Conservation (phyloP, 129 eudicot genomes). For the Solidago caesia region DNA sequence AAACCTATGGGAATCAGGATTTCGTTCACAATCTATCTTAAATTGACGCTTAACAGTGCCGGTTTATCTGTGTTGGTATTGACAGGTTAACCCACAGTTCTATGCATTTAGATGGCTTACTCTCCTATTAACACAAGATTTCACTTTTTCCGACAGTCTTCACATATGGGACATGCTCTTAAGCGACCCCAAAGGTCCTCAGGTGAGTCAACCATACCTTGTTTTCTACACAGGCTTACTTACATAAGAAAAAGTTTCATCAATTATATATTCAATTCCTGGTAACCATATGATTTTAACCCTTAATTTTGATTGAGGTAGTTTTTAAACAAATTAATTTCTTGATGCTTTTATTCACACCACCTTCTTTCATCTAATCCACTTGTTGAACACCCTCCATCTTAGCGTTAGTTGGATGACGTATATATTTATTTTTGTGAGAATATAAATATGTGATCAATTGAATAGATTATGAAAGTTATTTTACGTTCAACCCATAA, state of each 20-base stretch:
- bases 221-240: neutral
- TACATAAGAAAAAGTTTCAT: neutral
- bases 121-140: conserved; percentile 57
- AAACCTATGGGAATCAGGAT: neutral
- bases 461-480: too few species aligned
- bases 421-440: too few species aligned
- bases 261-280: neutral
- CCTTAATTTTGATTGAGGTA: too few species aligned
- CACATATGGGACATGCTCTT: conserved; percentile 58
- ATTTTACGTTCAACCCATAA: too few species aligned
- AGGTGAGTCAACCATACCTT: conserved; percentile 33
- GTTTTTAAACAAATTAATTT: too few species aligned
- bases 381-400: too few species aligned
- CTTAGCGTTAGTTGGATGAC: too few species aligned
- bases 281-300: too few species aligned
- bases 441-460: too few species aligned
- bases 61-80: conserved; percentile 15
- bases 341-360: too few species aligned
- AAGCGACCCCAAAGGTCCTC: conserved; percentile 53
- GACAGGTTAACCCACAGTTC: conserved; percentile 60
- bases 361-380: too few species aligned
- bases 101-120: conserved; percentile 71
- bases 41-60: neutral
- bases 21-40: neutral
- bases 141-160: conserved; percentile 42